These are phyloP conservation scores for Salvia rosmarinus DNA, from an alignment of 257 asterid genomes.

Conservation along the genomic window DNA sequence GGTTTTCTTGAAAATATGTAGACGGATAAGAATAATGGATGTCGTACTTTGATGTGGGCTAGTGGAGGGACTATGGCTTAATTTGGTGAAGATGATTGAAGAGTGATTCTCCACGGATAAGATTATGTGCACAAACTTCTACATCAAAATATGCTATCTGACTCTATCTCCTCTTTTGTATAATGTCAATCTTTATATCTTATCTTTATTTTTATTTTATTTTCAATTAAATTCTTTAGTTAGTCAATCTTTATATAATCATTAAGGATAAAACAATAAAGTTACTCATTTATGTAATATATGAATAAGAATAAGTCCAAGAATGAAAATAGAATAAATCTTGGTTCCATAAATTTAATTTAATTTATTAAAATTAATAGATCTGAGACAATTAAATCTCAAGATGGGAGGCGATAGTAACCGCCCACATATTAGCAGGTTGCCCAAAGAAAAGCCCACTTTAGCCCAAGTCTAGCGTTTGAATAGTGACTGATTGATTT, in stretches of 20 bases:
- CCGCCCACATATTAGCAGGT: conserved; percentile 39
- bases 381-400: conserved; percentile 19
- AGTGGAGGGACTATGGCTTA: no score
- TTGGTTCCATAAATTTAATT: conserved; percentile 1
- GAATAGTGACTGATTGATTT: conserved; percentile 48
- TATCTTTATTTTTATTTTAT: no score
- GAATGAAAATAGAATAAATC: conserved; percentile 32
- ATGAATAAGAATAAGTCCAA: no score
- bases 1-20: conserved; percentile 18
- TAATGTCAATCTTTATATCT: not conserved
- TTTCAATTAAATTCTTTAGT: no score
- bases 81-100: conserved; percentile 22
- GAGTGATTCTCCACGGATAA: conserved; percentile 30
- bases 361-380: no score
- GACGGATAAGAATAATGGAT: conserved; percentile 19
- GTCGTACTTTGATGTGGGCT: conserved; percentile 3
- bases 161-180: conserved; percentile 16
- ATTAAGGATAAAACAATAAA: no score
- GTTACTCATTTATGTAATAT: no score
- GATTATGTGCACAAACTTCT: conserved; percentile 24
- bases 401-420: conserved; percentile 35
- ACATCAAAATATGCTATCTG: conserved; percentile 39
- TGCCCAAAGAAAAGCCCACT: conserved; percentile 31
- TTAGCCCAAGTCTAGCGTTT: conserved; percentile 36
- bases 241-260: no score